Evolutionary conservation across 208 protist genomes (phyloP), one percentile per base, ranked within the genome.

Genomic region (Strigomonas oncopelti): DNA sequence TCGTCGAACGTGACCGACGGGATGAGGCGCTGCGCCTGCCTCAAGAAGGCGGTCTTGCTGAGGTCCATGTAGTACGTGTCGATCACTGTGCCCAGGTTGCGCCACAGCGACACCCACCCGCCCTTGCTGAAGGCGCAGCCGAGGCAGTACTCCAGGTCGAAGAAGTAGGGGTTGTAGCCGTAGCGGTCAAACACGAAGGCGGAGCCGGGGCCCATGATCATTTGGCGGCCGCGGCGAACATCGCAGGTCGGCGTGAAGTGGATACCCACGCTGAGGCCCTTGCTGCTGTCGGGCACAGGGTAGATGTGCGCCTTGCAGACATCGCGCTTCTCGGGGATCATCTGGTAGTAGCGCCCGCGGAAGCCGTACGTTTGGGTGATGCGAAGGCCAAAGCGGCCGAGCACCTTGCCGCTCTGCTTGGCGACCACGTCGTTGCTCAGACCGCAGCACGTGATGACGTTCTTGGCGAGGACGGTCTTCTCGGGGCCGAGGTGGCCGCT

Each of bases 211-310:
- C 91, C 91, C 22, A 93, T 70, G 54, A 97, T 96, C 18, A 94
- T 60, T 70, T 92, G 75, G 34, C 78, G 73, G 1, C 88, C 87
- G 32, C 88, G 84, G 24, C 77, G 79, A 55, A 83, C 78, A 61
- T 95, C 80, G 29, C 87, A 80, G 5, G 87, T 95, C 31, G 83
- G 90, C 11, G 90, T 93, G 67, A 95, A 91, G 72, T 95, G 90
- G 9, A 95, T 75, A 34, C 90, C 87, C 0, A 93, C 88, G 65
- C 75, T 87, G 34, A 95, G 56, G 29, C 84, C 90, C 36, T 80
- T 84, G 22, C 66, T 61, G 20, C 5, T 68, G 65, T 88, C 81
- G 1, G 87, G 90, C 27, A 75, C 83, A 20, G 78, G 90, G 71
- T 92, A 95, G 38, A 93, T 86, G 69, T 90, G 82, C 71, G 83